phyloP scores from a whole-genome alignment of 2,329 filamentous ascomycete genomes.

The Aureobasidium sp. region DNA sequence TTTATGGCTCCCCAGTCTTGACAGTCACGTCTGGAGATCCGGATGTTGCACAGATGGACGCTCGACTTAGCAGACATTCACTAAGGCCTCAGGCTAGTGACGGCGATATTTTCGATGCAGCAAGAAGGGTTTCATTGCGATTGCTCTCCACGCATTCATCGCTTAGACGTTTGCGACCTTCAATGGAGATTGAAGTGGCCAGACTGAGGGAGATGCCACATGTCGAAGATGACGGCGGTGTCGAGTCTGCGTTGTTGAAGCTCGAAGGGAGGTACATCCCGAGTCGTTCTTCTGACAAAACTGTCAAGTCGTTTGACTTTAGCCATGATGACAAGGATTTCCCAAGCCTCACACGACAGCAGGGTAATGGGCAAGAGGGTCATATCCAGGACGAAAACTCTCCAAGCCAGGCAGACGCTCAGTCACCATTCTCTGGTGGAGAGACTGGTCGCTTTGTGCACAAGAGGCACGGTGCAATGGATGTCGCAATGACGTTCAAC shows the following conservation, averaged over 20 bases:
- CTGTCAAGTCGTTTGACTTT: not conserved
- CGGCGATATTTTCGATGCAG: not conserved
- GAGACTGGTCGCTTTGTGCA: not conserved
- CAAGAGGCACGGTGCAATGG: not conserved
- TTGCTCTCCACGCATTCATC: constrained; percentile 48
- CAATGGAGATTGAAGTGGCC: constrained; percentile 82
- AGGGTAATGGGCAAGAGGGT: not conserved
- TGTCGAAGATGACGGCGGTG: constrained; percentile 68
- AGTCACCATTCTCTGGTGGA: not conserved
- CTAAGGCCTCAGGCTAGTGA: constrained; percentile 15
- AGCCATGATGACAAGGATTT: constrained; percentile 3
- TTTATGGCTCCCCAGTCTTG: constrained; percentile 8
- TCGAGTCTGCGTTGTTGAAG: constrained; percentile 88
- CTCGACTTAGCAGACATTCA: not conserved
- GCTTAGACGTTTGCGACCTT: constrained; percentile 52
- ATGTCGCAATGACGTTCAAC: not conserved
- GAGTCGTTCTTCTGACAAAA: not conserved
- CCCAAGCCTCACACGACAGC: not conserved
- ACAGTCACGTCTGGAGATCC: constrained; percentile 12
- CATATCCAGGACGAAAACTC: not conserved
- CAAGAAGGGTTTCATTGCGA: constrained; percentile 13
- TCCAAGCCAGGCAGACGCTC: not conserved
- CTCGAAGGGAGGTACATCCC: constrained; percentile 75
- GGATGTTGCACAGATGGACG: constrained; percentile 6
- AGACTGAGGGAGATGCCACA: constrained; percentile 84